A percentile compares a stretch with the other conserved stretches of the same genome.
Conservation (phyloP, 305 asterid species). For the Lippia alba region DNA sequence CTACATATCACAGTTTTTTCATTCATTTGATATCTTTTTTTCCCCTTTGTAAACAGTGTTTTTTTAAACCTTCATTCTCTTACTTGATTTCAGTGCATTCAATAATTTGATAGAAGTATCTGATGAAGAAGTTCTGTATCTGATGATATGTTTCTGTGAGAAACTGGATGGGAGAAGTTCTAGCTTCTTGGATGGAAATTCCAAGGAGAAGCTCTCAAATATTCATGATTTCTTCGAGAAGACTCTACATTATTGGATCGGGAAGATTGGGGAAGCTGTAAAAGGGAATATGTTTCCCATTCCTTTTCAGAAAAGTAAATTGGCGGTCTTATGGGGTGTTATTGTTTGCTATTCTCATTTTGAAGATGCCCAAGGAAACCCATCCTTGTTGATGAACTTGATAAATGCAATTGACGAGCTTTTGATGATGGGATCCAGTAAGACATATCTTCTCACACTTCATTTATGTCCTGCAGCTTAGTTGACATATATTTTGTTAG, state of each 20-base stretch:
- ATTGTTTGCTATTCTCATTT: constrained; percentile 69
- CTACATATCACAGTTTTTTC: constrained; percentile 13
- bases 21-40: constrained; percentile 10
- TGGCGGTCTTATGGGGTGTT: constrained; percentile 87
- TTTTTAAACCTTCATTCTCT: constrained; percentile 34
- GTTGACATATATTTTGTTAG: constrained; percentile 11
- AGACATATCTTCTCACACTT: constrained; percentile 38
- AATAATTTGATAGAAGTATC: constrained; percentile 61
- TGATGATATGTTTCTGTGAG: constrained; percentile 68
- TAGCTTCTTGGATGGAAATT: constrained; percentile 51
- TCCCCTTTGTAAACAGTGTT: not conserved
- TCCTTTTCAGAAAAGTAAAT: constrained; percentile 49
- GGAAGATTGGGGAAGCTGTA: constrained; percentile 46
- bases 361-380: constrained; percentile 50
- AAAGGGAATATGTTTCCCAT: constrained; percentile 40
- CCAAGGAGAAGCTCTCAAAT: constrained; percentile 49
- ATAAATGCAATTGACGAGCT: constrained; percentile 72
- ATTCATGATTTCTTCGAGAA: constrained; percentile 48
- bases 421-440: constrained; percentile 63
- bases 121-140: constrained; percentile 64
- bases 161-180: constrained; percentile 57
- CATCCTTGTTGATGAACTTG: constrained; percentile 64
- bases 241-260: constrained; percentile 58
- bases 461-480: constrained; percentile 20
- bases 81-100: constrained; percentile 71